Conservation (phyloP, 1,139 yeast genomes). For the Blastobotrys petasosporus region DNA sequence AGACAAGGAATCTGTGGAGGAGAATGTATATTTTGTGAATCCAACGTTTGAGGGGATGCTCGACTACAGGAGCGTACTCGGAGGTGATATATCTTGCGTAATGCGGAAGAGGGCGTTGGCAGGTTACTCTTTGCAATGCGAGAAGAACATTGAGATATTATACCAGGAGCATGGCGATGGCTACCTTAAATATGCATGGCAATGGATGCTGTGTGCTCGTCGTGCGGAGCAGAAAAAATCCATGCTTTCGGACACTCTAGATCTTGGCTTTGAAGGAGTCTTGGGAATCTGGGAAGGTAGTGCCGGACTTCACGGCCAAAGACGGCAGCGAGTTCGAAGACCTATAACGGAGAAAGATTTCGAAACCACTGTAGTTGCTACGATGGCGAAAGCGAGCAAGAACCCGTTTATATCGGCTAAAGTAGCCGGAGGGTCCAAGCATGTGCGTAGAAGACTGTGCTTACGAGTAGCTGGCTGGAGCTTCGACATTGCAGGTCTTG, state of each 20-base stretch:
- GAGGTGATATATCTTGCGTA: conserved; percentile 33
- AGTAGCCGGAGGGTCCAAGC: conserved; percentile 23
- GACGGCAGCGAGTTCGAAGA: conserved; percentile 14
- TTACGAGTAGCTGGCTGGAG: conserved; percentile 91
- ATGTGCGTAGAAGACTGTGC: conserved; percentile 63
- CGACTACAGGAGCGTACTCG: conserved; percentile 24
- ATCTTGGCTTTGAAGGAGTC: conserved; percentile 84
- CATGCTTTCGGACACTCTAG: conserved; percentile 62
- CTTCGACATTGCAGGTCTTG: conserved; percentile 69
- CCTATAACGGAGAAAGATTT: conserved; percentile 23
- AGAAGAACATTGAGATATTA: conserved; percentile 54
- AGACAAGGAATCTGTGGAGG: conserved; percentile 1
- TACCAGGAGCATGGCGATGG: conserved; percentile 45
- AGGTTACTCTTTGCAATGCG: conserved; percentile 73
- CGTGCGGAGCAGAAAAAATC: conserved; percentile 62
- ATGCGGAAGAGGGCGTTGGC: conserved; percentile 64
- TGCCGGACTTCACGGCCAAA: conserved; percentile 52
- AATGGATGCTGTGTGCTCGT: conserved; percentile 74
- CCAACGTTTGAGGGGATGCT: conserved; percentile 21
- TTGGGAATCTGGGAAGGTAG: conserved; percentile 85
- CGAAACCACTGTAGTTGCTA: conserved; percentile 19
- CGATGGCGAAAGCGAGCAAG: conserved; percentile 25
- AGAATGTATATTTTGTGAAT: conserved; percentile 4
- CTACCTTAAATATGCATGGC: conserved; percentile 75
- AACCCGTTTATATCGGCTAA: conserved; percentile 32